phyloP scores from a whole-genome alignment of 2,329 filamentous ascomycete species.

The Pseudogymnoascus sp. region DNA sequence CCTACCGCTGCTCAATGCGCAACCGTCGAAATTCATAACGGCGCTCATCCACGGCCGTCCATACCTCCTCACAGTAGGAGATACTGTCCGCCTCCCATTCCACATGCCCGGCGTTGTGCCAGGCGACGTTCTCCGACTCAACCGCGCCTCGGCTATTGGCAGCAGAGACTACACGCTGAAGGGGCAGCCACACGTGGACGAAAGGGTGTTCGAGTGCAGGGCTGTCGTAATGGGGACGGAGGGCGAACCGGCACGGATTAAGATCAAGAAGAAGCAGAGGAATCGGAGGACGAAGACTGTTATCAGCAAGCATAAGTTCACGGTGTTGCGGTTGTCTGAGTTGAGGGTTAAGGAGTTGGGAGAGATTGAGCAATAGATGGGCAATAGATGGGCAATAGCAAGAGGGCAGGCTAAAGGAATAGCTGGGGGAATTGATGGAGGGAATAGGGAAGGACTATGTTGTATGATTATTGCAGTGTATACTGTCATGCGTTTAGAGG shows the following conservation, averaged over 20 bases:
- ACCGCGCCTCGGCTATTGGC: slow-evolving; percentile 74
- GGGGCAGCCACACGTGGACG: slow-evolving; percentile 72
- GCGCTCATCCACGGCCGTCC: slow-evolving; percentile 71
- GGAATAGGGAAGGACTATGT: neutral
- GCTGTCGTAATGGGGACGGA: slow-evolving; percentile 80
- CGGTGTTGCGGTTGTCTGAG: slow-evolving; percentile 76
- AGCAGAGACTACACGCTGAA: slow-evolving; percentile 86
- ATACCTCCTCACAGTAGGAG: slow-evolving; percentile 71
- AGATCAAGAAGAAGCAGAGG: slow-evolving; percentile 74
- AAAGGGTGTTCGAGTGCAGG: slow-evolving; percentile 74
- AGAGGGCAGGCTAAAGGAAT: neutral
- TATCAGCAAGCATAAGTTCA: slow-evolving; percentile 85
- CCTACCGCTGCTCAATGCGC: slow-evolving; percentile 62
- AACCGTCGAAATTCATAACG: slow-evolving; percentile 70
- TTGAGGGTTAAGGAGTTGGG: slow-evolving; percentile 43
- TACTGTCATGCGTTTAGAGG: neutral
- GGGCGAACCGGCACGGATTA: slow-evolving; percentile 65
- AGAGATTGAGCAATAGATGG: slow-evolving; percentile 28
- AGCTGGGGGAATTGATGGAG: neutral
- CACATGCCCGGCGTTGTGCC: slow-evolving; percentile 66
- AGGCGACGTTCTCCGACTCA: slow-evolving; percentile 80
- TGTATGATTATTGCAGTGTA: slow-evolving; percentile 8
- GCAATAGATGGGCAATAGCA: slow-evolving; percentile 3
- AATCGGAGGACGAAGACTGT: slow-evolving; percentile 66
- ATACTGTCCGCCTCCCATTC: slow-evolving; percentile 70